These are phyloP conservation scores for Sporormia fimetaria DNA, from an alignment of 495 filamentous ascomycete genomes.

Conservation along the genomic window DNA sequence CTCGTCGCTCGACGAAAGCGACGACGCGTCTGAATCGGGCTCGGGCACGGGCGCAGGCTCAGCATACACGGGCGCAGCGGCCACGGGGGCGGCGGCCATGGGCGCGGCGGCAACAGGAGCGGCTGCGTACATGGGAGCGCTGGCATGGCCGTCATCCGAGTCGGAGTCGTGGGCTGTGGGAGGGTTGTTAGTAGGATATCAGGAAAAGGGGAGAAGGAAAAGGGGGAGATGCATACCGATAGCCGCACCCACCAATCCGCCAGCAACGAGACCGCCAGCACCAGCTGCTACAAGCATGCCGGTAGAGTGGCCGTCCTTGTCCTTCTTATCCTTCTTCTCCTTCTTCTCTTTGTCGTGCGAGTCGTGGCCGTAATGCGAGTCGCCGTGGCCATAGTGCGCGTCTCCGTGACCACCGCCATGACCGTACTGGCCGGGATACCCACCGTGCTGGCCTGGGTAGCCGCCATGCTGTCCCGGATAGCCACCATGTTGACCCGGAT, in stretches of 20 bases:
- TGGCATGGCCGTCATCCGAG: constrained; percentile 12
- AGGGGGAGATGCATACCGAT: constrained; percentile 4
- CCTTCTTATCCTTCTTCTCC: constrained; percentile 11
- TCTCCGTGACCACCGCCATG: too few relatives aligned
- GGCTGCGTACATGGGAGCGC: background rate
- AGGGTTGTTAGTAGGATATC: background rate
- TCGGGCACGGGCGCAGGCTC: constrained; percentile 15
- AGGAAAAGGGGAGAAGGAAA: background rate
- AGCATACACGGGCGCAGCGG: constrained; percentile 2
- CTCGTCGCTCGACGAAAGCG: constrained; percentile 23
- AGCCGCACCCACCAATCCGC: constrained; percentile 11
- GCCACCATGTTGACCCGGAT: too few relatives aligned
- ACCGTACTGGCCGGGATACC: too few relatives aligned
- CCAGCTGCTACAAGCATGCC: constrained; percentile 11
- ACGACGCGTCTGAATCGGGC: constrained; percentile 13
- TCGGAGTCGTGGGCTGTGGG: constrained; percentile 11
- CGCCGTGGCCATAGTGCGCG: constrained; percentile 1
- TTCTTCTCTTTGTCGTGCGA: background rate
- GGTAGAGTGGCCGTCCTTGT: constrained; percentile 11
- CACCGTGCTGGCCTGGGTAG: too few relatives aligned
- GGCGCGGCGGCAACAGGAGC: constrained; percentile 5
- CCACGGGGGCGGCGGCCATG: background rate
- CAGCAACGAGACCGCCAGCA: constrained; percentile 13
- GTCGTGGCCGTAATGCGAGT: constrained; percentile 1
- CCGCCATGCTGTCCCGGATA: too few relatives aligned